Evolutionary conservation across 208 protist genomes (phyloP).

Genomic region (Trypanosoma boissoni): DNA sequence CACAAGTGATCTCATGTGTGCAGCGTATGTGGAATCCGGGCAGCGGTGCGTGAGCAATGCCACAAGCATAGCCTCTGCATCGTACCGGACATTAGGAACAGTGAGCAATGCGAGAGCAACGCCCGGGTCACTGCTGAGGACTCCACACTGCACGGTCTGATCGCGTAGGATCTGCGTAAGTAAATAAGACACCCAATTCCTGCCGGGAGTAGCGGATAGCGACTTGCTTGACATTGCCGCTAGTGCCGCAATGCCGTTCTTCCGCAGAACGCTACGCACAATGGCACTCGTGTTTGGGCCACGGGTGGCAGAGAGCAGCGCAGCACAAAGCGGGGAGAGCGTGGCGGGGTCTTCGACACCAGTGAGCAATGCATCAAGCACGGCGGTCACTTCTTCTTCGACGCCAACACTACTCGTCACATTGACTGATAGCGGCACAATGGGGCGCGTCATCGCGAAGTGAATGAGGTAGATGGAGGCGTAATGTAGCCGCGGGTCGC

Average conservation of each 20-base stretch:
- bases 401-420: too few species aligned
- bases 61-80: conserved; percentile 27
- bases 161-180: conserved; percentile 18
- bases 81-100: conserved; percentile 11
- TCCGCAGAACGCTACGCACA: conserved; percentile 9
- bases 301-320: conserved; percentile 16
- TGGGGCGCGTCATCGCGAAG: conserved; percentile 20
- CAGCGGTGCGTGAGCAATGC: conserved; percentile 32
- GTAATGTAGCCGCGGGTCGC: conserved; percentile 16
- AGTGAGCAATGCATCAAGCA: conserved; percentile 20
- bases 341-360: neutral
- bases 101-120: conserved; percentile 27
- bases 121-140: conserved; percentile 13
- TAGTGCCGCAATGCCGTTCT: conserved; percentile 16
- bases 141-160: conserved; percentile 13
- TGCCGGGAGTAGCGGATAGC: neutral
- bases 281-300: conserved; percentile 13
- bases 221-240: conserved; percentile 4
- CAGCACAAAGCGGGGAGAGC: conserved; percentile 7
- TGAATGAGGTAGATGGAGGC: conserved; percentile 17
- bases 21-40: conserved; percentile 15
- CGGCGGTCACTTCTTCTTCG: conserved; percentile 22
- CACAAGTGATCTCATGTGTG: conserved; percentile 28
- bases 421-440: neutral
- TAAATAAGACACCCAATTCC: conserved; percentile 25